Evolutionary conservation across 441 rosid species (phyloP).

Genomic region (Bruguiera hainesii): DNA sequence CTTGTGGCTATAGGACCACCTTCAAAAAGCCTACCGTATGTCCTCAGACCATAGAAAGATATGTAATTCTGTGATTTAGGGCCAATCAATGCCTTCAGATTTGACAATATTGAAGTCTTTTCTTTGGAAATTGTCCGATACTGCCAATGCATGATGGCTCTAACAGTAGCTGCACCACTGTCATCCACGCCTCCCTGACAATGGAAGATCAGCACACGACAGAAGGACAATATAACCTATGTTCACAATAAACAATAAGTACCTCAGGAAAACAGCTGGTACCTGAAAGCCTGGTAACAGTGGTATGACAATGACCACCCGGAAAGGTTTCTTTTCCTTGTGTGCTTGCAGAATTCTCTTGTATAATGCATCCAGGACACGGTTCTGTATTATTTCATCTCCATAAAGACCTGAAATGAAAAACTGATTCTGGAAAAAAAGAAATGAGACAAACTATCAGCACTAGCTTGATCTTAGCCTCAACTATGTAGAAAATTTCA

Average conservation of each 20-base stretch:
- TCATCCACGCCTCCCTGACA: slow-evolving; percentile 95
- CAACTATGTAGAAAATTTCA: not conserved
- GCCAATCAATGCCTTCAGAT: slow-evolving; percentile 65
- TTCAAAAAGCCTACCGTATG: slow-evolving; percentile 74
- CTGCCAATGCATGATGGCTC: slow-evolving; percentile 99
- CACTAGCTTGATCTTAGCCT: slow-evolving; percentile 14
- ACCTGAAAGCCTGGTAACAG: slow-evolving; percentile 99
- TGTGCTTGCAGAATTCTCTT: slow-evolving; percentile 78
- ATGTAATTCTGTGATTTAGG: slow-evolving; percentile 72
- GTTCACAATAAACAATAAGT: slow-evolving; percentile 13
- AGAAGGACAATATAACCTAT: slow-evolving; percentile 5
- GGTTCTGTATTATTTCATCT: slow-evolving; percentile 82
- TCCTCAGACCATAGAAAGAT: slow-evolving; percentile 91
- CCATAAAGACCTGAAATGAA: slow-evolving; percentile 98
- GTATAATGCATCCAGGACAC: slow-evolving; percentile 82
- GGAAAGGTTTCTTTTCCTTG: slow-evolving; percentile 74
- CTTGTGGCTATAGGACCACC: slow-evolving; percentile 88
- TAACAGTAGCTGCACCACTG: slow-evolving; percentile 93
- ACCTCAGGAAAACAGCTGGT: slow-evolving; percentile 8
- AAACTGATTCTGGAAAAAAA: slow-evolving; percentile 85
- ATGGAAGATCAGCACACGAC: slow-evolving; percentile 14
- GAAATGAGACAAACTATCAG: not conserved
- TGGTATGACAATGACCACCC: slow-evolving; percentile 87
- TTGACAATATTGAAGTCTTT: slow-evolving; percentile 75
- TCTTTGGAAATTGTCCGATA: slow-evolving; percentile 91